These are phyloP conservation scores for Corchorus capsularis DNA, from an alignment of 345 rosid species.

Conservation along the genomic window DNA sequence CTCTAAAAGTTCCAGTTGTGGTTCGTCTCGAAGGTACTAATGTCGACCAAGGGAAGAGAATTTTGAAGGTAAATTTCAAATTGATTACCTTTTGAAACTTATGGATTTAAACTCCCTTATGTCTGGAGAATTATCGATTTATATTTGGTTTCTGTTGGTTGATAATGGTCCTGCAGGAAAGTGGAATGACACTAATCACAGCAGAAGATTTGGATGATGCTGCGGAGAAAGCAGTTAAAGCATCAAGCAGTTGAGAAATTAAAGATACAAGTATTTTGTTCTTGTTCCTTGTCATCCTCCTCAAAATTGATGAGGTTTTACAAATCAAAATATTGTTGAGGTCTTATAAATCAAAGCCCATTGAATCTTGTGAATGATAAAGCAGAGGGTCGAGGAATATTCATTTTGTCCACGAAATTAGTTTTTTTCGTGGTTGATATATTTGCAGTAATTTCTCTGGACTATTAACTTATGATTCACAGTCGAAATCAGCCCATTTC, in stretches of 20 bases:
- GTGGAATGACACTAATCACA: constrained; percentile 83
- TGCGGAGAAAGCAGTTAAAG: constrained; percentile 93
- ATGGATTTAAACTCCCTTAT: background rate
- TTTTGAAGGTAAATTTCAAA: constrained; percentile 60
- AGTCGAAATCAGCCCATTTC: background rate
- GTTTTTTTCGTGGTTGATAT: background rate
- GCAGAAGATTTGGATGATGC: constrained; percentile 99
- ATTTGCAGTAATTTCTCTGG: background rate
- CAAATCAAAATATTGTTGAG: background rate
- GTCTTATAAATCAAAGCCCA: background rate
- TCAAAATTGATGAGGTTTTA: constrained; percentile 19
- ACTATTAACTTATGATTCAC: background rate
- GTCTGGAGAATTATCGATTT: background rate
- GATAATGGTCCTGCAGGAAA: constrained; percentile 56
- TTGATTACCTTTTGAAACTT: constrained; percentile 12
- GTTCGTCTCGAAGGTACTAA: constrained; percentile 79
- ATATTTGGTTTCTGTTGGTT: background rate
- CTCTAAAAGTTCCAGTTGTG: constrained; percentile 90
- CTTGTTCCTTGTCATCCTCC: constrained; percentile 3
- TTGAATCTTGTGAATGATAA: constrained; percentile 28
- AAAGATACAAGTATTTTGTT: background rate
- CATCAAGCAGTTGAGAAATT: constrained; percentile 38
- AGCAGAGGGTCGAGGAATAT: constrained; percentile 16
- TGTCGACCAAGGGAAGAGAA: constrained; percentile 89
- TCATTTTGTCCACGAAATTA: constrained; percentile 12